Conservation (phyloP, 2,329 filamentous ascomycete genomes). For the Fragosphaeria purpurea region DNA sequence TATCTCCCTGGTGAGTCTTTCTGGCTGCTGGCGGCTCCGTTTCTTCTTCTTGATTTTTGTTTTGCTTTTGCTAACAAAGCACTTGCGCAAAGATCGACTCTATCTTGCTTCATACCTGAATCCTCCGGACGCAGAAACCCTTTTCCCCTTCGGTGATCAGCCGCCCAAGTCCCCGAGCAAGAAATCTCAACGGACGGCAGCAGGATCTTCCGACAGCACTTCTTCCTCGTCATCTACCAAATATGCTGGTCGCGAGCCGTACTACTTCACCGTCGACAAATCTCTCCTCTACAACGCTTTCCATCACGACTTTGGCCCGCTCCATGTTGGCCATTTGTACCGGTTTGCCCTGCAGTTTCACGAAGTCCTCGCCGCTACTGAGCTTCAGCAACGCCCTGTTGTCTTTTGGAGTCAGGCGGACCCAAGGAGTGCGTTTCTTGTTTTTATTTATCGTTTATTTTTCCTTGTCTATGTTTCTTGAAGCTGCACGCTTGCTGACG, state of each 20-base stretch:
- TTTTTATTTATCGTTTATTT: background rate
- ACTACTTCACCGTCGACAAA: constrained; percentile 94
- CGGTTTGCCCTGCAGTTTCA: constrained; percentile 93
- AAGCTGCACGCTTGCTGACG: constrained; percentile 15
- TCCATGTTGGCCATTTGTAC: constrained; percentile 95
- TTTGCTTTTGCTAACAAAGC: constrained; percentile 17
- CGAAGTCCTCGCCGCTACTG: constrained; percentile 83
- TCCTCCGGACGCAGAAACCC: constrained; percentile 67
- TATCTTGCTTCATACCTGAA: constrained; percentile 90
- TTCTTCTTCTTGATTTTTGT: constrained; percentile 4
- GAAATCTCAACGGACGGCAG: constrained; percentile 56
- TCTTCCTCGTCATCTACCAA: background rate
- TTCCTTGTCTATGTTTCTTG: background rate
- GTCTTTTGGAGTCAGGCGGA: constrained; percentile 95
- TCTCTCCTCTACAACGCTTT: constrained; percentile 94
- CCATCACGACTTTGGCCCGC: constrained; percentile 93
- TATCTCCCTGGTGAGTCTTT: constrained; percentile 75
- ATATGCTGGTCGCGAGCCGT: constrained; percentile 54
- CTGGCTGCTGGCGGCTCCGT: background rate
- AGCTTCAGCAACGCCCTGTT: constrained; percentile 80
- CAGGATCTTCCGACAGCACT: constrained; percentile 16
- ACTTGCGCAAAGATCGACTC: constrained; percentile 59
- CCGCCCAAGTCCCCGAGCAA: constrained; percentile 61
- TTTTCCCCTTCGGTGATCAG: constrained; percentile 67
- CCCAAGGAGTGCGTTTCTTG: constrained; percentile 62